Evolutionary conservation across 192 early-diverging fungal genomes (phyloP).

Genomic region (Diversispora eburnea): DNA sequence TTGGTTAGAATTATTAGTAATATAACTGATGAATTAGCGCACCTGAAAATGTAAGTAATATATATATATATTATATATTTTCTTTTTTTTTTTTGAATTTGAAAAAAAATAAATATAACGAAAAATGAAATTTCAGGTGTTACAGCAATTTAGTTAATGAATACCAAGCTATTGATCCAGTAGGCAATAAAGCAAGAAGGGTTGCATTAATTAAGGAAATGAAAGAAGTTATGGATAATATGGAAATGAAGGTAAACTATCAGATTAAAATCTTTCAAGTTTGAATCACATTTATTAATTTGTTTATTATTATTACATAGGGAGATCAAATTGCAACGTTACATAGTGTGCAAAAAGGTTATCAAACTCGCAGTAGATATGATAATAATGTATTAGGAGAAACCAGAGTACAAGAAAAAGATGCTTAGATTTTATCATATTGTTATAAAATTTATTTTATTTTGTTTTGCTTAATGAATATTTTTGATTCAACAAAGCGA

Average conservation of each 20-base stretch:
- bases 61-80: too few species aligned
- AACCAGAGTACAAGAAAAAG: too few species aligned
- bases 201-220: not conserved
- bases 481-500: too few species aligned
- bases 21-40: conserved; percentile 7
- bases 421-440: too few species aligned
- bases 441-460: too few species aligned
- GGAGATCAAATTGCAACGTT: conserved; percentile 17
- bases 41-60: conserved; percentile 10
- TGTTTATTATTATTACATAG: not conserved
- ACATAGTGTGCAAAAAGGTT: not conserved
- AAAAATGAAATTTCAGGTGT: not conserved
- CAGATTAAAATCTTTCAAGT: too few species aligned
- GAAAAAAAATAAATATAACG: not conserved
- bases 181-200: not conserved
- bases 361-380: too few species aligned
- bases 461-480: too few species aligned
- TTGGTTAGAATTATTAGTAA: not conserved
- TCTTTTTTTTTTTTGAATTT: too few species aligned
- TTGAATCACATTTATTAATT: not conserved
- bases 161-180: not conserved
- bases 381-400: too few species aligned
- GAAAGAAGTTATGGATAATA: conserved; percentile 14
- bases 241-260: conserved; percentile 7
- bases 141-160: not conserved